Evolutionary conservation across 257 asterid species (phyloP), one percentile per base, ranked within the genome.

Genomic region (Forsythia suspensa): DNA sequence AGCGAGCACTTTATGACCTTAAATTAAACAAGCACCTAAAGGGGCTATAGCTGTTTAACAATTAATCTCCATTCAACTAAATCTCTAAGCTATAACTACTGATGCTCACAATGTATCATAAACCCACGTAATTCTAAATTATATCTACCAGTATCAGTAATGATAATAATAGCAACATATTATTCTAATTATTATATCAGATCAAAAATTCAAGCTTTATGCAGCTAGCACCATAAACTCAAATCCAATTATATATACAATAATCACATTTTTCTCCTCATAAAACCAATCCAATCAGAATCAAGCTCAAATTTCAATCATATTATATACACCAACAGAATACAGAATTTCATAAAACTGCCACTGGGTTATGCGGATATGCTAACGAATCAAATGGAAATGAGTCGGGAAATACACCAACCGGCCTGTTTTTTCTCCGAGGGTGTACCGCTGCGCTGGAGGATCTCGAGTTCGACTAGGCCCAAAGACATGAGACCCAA

Each of bases 381-480:
- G 2, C 9, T 52, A 24, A 42, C 57, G 36, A 76, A 41, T 44
- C 40, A 72, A 72, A n/a, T 42, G n/a, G 18, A 20, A 42, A 44
- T 72, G n/a, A 11, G 44, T 4, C 1, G 1, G 4, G 15, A 43
- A 71, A 40, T 20, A 3, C 0, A 18, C 82, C 34, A 3, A 93
- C 97, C 93, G 29, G 99, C 94, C 87, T 94, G 98, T 73, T 85
- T 90, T 87, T 95, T 93, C 85, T 95, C 98, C 9, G 85, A 5
- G 46, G 93, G 84, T 4, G 98, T 86, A 63, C 98, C 98, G 79
- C 99, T 95, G 12, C 93, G 92, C 92, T 93, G 93, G 41, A 95
- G 93, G 87, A 95, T 95, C 89, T 95, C 99, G 57, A 93, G 98
- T 81, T 93, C 98, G 77, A 95, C 99, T 61, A 90, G 95, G 79